A percentile compares a stretch with the other conserved stretches of the same genome.
These are phyloP conservation scores for Salvia rosmarinus DNA, from an alignment of 257 asterid genomes.

Conservation along the genomic window DNA sequence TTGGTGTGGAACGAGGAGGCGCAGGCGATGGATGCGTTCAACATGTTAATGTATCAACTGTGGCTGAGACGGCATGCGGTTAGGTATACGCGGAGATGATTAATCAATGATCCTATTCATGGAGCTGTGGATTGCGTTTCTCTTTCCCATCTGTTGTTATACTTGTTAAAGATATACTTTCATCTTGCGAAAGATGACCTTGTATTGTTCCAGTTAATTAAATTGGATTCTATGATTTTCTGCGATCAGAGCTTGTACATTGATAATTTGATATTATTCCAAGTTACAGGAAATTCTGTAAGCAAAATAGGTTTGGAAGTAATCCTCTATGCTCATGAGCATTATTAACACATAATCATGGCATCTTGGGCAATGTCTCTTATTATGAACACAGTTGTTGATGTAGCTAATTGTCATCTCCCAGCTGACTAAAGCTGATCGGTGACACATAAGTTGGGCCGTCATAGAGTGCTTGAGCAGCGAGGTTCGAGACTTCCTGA, in stretches of 20 bases:
- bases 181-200: too few relatives aligned
- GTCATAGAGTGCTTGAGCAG: conserved; percentile 42
- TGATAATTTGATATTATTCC: not conserved
- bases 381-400: conserved; percentile 7
- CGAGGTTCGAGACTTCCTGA: conserved; percentile 44
- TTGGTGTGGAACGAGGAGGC: conserved; percentile 74
- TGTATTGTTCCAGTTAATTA: not conserved
- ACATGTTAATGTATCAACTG: conserved; percentile 85
- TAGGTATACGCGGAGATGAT: conserved; percentile 65
- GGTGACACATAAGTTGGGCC: conserved; percentile 44
- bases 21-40: conserved; percentile 78
- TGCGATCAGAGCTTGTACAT: conserved; percentile 5
- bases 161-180: too few relatives aligned
- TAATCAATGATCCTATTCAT: not conserved
- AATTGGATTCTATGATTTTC: not conserved
- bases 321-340: not conserved
- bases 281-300: not conserved
- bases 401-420: conserved; percentile 31
- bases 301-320: not conserved
- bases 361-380: not conserved
- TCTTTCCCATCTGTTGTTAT: not conserved
- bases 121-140: not conserved
- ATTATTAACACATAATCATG: not conserved
- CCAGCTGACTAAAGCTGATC: conserved; percentile 42
- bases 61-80: conserved; percentile 87